Evolutionary conservation across 2,329 filamentous ascomycete species (phyloP), one percentile per base, ranked within the genome.

Genomic region (Paecilomyces variotii): DNA sequence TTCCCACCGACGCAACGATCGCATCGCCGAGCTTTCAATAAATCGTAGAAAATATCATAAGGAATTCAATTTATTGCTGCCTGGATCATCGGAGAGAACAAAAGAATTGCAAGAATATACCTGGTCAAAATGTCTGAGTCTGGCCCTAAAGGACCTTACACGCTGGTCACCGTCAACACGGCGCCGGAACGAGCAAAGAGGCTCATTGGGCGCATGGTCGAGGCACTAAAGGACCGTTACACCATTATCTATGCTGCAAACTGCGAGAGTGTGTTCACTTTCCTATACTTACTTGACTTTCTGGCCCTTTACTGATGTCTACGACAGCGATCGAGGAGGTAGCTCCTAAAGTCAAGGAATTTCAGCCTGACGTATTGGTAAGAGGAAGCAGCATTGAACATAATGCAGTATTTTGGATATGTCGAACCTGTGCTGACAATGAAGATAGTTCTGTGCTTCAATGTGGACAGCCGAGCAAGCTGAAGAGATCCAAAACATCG

Each of bases 101-200:
- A 19, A 19, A 19, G 19, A 19, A 45, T 45, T 19, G 19, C 39
- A 45, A 19, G 39, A 45, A 45, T 45, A 45, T 9, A 19, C 14
- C 6, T 32, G 5, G 39, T 45, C 39, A 45, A n/a, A 24, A 45
- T 45, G 39, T 45, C 39, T 24, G 39, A 6, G 19, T 19, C 39
- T 3, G n/a, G 39, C 58, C 76, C 80, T 12, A 78, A 79, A 63
- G 84, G 84, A 19, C 84, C 84, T 2, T 88, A 80, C 73, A 82
- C 78, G 64, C 80, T 89, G 11, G 81, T 88, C 30, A 89, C 85
- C 1, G 85, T 89, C 63, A 89, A 88, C 74, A 87, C 82, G 1
- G 84, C 82, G 1, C 86, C 86, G 0, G 85, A 87, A 62, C 78
- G 86, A 58, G 87, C 86, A 34, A 83, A 84, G 72, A 73, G 77